phyloP scores from a whole-genome alignment of 768 basidiomycete species.

The Asterophora lycoperdoides region DNA sequence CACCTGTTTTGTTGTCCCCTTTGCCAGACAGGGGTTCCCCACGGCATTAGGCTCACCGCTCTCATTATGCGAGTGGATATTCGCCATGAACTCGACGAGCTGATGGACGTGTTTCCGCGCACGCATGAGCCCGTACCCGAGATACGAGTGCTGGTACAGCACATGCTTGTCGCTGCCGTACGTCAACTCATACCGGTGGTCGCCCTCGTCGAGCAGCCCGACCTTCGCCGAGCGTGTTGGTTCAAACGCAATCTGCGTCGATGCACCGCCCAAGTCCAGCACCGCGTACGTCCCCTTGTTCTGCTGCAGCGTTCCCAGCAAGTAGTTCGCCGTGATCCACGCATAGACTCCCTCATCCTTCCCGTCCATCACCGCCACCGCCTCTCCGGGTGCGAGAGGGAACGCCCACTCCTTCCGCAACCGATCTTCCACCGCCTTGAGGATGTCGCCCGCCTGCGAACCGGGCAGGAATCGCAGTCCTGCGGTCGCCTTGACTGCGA shows the following conservation, averaged over 20 bases:
- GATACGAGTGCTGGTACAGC: slow-evolving; percentile 96
- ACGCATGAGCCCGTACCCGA: slow-evolving; percentile 93
- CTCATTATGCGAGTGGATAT: slow-evolving; percentile 64
- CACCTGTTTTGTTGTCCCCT: slow-evolving; percentile 57
- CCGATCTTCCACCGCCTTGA: slow-evolving; percentile 29
- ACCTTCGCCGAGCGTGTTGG: slow-evolving; percentile 54
- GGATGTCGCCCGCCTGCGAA: slow-evolving; percentile 25
- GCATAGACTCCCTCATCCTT: slow-evolving; percentile 97
- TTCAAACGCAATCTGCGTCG: slow-evolving; percentile 97
- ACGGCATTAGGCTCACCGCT: slow-evolving; percentile 24
- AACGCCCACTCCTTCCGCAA: slow-evolving; percentile 9
- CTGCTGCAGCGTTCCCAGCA: slow-evolving; percentile 65
- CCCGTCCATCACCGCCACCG: slow-evolving; percentile 91
- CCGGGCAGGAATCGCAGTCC: slow-evolving; percentile 73
- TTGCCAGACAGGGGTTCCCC: slow-evolving; percentile 81
- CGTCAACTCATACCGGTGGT: slow-evolving; percentile 80
- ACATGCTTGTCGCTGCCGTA: slow-evolving; percentile 71
- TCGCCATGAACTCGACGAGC: slow-evolving; percentile 79
- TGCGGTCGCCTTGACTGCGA: slow-evolving; percentile 91
- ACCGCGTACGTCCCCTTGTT: slow-evolving; percentile 59
- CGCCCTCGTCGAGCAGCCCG: slow-evolving; percentile 58
- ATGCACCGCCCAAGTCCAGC: slow-evolving; percentile 93
- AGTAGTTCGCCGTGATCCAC: slow-evolving; percentile 97
- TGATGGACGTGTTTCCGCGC: slow-evolving; percentile 86
- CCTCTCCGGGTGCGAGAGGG: slow-evolving; percentile 41